Evolutionary conservation across 2,329 filamentous ascomycete species (phyloP), one percentile per base, ranked within the genome.

Genomic region (Penicillium sp.): DNA sequence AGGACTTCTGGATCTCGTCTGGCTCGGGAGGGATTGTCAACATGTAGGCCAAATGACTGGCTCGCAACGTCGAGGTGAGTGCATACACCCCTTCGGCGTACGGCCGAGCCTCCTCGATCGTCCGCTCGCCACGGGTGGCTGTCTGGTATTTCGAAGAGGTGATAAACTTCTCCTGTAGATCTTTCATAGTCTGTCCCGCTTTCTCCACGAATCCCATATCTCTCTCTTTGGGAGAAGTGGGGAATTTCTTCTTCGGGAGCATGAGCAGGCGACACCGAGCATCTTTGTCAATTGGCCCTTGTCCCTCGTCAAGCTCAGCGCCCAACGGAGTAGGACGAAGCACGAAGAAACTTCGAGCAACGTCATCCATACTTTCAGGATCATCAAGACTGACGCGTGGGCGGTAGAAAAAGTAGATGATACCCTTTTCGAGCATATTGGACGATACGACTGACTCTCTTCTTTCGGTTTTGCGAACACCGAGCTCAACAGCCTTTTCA

Each of bases 401-500:
- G 16, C 92, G 87, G 65, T 89, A 88, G 78, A 96, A 95, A 81
- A 96, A 96, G 79, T 96, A 96, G 62, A 96, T 87, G 63, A 94
- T 83, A 3, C 92, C 92, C 67, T 94, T 96, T 68, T 97, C 92
- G 2, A 95, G 80, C 21, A 96, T 85, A 55, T 79, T 86, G 5
- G 82, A 83, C 1, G 85, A 79, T 34, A 82, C 72, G 2, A 77
- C 72, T 40, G 80, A 72, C 63, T 81, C 79, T 37, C 83, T 79
- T 47, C 81, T 69, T 16, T 78, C 71, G 2, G 82, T 80, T 46
- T 80, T 75, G 54, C 78, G 74, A 5, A 85, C 71, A 1, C 82
- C 79, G 18, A 70, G 65, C 47, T 73, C 69, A 31, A 65, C 54
- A 24, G 61, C 56, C 28, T 61, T 40, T 3, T 59, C 31, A 6